phyloP scores from a whole-genome alignment of 1,284 basidiomycete genomes.

The Boletellus dicymbophilus region DNA sequence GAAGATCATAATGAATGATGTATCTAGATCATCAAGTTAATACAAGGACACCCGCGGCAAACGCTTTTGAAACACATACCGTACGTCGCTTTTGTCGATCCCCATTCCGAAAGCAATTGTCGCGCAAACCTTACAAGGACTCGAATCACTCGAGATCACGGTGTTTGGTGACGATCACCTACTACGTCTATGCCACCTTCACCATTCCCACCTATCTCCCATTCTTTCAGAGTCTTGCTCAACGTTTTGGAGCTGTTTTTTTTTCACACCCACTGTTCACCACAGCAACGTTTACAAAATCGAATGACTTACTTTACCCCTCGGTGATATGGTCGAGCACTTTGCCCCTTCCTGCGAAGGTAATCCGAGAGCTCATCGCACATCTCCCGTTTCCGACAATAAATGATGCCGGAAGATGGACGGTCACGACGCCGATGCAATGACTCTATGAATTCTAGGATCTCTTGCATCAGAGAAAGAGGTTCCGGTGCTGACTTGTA shows the following conservation, averaged over 20 bases:
- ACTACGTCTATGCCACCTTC: conserved; percentile 62
- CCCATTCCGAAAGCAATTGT: conserved; percentile 89
- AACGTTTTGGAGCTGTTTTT: conserved; percentile 47
- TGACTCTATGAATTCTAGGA: conserved; percentile 65
- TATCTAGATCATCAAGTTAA: conserved; percentile 47
- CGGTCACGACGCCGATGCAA: conserved; percentile 58
- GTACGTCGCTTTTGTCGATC: conserved; percentile 83
- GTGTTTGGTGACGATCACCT: conserved; percentile 19
- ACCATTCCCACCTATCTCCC: conserved; percentile 56
- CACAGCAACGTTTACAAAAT: not conserved
- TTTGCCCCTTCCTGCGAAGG: conserved; percentile 66
- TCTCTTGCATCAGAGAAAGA: conserved; percentile 58
- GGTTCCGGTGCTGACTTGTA: conserved; percentile 56
- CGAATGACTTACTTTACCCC: conserved; percentile 48
- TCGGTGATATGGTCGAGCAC: conserved; percentile 76
- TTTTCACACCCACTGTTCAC: not conserved
- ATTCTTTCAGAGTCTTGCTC: conserved; percentile 62
- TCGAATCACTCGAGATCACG: not conserved
- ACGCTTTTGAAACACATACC: conserved; percentile 48
- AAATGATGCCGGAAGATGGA: conserved; percentile 78
- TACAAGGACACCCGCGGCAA: too few species aligned
- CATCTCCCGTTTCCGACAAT: conserved; percentile 66
- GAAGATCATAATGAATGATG: conserved; percentile 78
- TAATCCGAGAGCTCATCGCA: conserved; percentile 71
- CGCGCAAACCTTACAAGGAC: conserved; percentile 51